These are phyloP conservation scores for Bathelium albidoporum DNA, from an alignment of 495 filamentous ascomycete genomes.

Conservation along the genomic window DNA sequence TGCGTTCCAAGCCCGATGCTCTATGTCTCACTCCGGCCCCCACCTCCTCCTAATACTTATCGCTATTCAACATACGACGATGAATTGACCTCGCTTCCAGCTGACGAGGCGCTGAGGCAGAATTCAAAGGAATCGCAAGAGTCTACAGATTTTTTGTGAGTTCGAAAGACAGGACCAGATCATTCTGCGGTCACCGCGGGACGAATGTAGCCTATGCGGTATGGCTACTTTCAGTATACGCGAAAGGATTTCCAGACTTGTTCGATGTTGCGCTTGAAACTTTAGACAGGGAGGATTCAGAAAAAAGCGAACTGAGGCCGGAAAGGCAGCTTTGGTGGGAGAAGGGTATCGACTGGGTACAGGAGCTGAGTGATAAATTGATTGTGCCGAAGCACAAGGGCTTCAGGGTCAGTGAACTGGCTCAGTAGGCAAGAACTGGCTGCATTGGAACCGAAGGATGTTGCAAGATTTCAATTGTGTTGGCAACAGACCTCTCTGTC, in stretches of 20 bases:
- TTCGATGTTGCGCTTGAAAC: slow-evolving; percentile 19
- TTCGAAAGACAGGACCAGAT: slow-evolving; percentile 7
- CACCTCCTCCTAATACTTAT: slow-evolving; percentile 5
- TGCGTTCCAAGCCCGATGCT: slow-evolving; percentile 4
- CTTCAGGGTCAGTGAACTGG: background rate
- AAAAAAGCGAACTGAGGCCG: slow-evolving; percentile 15
- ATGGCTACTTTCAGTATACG: background rate
- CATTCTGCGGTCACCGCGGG: slow-evolving; percentile 24
- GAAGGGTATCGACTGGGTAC: slow-evolving; percentile 18
- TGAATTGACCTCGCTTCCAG: slow-evolving; percentile 2
- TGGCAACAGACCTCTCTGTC: too few species aligned
- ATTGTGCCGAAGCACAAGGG: background rate
- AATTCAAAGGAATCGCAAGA: background rate
- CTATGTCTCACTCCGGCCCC: slow-evolving; percentile 5
- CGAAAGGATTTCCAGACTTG: slow-evolving; percentile 10
- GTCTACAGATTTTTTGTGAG: slow-evolving; percentile 11
- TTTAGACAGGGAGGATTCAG: slow-evolving; percentile 14
- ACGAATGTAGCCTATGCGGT: slow-evolving; percentile 16
- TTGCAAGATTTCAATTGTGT: background rate
- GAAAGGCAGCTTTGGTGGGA: slow-evolving; percentile 20
- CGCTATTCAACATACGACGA: background rate
- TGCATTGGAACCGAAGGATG: background rate
- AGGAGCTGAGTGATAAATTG: slow-evolving; percentile 2
- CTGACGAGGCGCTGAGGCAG: background rate
- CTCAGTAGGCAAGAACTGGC: background rate